Conservation (phyloP, 352 stramenopile genomes). For the Albugo laibachii region DNA sequence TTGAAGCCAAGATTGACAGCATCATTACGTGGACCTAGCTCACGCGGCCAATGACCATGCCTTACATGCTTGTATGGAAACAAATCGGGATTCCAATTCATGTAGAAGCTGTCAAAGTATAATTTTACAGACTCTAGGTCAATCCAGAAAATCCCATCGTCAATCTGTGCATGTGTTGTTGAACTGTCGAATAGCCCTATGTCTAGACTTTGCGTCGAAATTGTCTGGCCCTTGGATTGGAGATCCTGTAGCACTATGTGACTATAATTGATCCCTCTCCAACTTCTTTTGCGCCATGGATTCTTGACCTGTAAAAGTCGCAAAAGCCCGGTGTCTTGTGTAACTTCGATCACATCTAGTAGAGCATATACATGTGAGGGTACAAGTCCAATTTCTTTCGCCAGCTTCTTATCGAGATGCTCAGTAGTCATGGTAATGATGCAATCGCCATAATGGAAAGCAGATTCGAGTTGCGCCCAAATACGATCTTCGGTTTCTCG, state of each 20-base stretch:
- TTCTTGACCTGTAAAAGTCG: slow-evolving; percentile 91
- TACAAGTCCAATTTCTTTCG: slow-evolving; percentile 81
- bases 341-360: slow-evolving; percentile 81
- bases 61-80: slow-evolving; percentile 71
- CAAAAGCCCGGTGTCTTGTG: slow-evolving; percentile 19
- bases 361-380: slow-evolving; percentile 94
- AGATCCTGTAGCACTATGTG: slow-evolving; percentile 20
- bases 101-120: slow-evolving; percentile 87
- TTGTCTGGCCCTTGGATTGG: neutral
- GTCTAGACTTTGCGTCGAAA: neutral
- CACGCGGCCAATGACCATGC: slow-evolving; percentile 69
- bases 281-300: slow-evolving; percentile 82
- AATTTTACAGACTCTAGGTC: slow-evolving; percentile 82
- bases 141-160: slow-evolving; percentile 95
- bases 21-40: slow-evolving; percentile 74
- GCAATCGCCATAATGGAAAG: slow-evolving; percentile 90
- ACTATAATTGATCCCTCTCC: slow-evolving; percentile 72
- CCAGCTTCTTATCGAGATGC: slow-evolving; percentile 42
- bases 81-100: slow-evolving; percentile 90
- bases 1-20: slow-evolving; percentile 85
- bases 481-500: slow-evolving; percentile 17
- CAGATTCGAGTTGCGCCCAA: slow-evolving; percentile 85
- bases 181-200: neutral
- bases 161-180: slow-evolving; percentile 8
- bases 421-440: slow-evolving; percentile 93